Evolutionary conservation across 345 rosid genomes (phyloP).

Genomic region (Camelina sativa): DNA sequence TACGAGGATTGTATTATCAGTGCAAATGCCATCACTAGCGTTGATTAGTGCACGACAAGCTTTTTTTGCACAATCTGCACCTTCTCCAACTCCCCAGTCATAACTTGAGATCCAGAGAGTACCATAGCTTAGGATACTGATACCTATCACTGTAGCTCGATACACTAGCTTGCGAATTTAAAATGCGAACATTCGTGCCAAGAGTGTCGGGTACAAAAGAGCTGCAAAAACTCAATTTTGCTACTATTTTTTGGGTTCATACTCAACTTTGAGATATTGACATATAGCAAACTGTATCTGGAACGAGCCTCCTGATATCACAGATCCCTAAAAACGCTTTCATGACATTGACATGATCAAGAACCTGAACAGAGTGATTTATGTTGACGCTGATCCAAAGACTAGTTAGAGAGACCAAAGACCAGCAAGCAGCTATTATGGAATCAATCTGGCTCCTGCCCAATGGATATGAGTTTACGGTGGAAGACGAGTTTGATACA

Average conservation of each 20-base stretch:
- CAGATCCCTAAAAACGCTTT: background rate
- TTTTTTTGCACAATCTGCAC: background rate
- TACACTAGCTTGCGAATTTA: background rate
- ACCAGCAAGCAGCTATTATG: background rate
- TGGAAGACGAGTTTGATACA: constrained; percentile 1
- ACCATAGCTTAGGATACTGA: constrained; percentile 4
- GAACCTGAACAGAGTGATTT: constrained; percentile 15
- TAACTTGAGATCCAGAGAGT: background rate
- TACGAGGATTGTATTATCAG: background rate
- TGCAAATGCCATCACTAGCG: background rate
- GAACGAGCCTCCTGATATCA: background rate
- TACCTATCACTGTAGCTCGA: background rate
- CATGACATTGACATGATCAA: background rate
- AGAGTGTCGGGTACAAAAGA: background rate
- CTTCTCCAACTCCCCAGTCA: background rate
- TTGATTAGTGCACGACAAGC: background rate
- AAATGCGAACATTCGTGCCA: background rate
- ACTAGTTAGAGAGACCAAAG: background rate
- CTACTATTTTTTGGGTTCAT: background rate
- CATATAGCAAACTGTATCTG: constrained; percentile 1
- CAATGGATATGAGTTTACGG: too few relatives aligned
- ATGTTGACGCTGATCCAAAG: background rate
- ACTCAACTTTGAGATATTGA: constrained; percentile 13
- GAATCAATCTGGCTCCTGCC: background rate
- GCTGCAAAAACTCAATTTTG: background rate